Conservation (phyloP, 202 grass and related monocot species). For the Dendrocalamus latiflorus region DNA sequence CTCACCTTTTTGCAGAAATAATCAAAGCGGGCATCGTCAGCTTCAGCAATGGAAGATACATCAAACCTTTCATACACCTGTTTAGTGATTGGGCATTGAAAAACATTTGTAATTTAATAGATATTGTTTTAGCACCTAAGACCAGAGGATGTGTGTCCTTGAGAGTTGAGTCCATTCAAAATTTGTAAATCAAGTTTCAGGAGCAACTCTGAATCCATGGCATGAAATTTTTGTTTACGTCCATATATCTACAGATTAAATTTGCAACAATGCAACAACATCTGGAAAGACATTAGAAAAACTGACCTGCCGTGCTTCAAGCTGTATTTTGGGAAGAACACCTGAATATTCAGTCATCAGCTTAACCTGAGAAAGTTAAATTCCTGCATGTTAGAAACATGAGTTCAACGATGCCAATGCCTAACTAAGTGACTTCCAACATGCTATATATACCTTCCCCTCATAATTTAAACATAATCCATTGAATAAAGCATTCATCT, state of each 20-base stretch:
- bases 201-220: background rate
- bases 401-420: slow-evolving; percentile 5
- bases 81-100: slow-evolving; percentile 27
- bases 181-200: background rate
- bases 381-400: slow-evolving; percentile 29
- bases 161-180: background rate
- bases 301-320: slow-evolving; percentile 66
- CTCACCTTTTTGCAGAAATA: slow-evolving; percentile 91
- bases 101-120: background rate
- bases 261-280: slow-evolving; percentile 5
- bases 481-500: slow-evolving; percentile 87
- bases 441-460: slow-evolving; percentile 66
- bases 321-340: slow-evolving; percentile 88
- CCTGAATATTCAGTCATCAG: slow-evolving; percentile 57
- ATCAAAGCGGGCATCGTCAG: slow-evolving; percentile 75
- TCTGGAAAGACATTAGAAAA: slow-evolving; percentile 13
- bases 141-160: background rate
- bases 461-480: slow-evolving; percentile 61
- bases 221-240: background rate
- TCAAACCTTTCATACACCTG: slow-evolving; percentile 90
- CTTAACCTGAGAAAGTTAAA: slow-evolving; percentile 53
- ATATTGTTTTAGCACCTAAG: slow-evolving; percentile 7
- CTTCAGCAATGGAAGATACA: slow-evolving; percentile 65
- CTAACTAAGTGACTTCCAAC: background rate
- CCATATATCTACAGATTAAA: background rate